Base-by-base conservation (phyloP, 2,329 filamentous ascomycete species). In the Nigrospora oryzae region DNA sequence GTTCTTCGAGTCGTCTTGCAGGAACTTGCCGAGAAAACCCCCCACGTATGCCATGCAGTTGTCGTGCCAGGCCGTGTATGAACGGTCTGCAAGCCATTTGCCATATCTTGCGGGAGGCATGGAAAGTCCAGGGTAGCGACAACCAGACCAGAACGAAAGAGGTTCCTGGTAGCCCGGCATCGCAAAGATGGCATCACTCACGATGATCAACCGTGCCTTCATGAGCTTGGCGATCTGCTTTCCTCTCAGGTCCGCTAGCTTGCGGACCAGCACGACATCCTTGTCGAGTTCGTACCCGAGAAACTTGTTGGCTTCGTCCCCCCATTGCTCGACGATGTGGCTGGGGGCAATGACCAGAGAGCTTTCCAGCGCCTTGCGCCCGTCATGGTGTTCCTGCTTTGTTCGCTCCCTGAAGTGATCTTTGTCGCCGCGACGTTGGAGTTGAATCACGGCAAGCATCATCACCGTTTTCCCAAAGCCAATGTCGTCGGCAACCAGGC, bases 401-500 rank as follows among this genome's bases (percentile, higher is more conserved):
- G 11, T 16, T 3, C 62, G 49, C 11, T 53, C 35, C 0, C 56
- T 39, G 11, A 58, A 62, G 1, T 46, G 13, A 0, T 3, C n/a
- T 2, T 40, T 17, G 40, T 63, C 60, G 14, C 55, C 57, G 0
- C 45, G 1, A 5, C 48, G 36, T 42, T 60, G 59, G 8, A 46
- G 47, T 19, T 63, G 60, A 8, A 69, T 56, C 5, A 70, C 53
- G 2, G 61, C 66, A 12, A 71, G 58, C 6, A 55, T 62, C 23
- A 69, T 53, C 5, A 70, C 58, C 0, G 69, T 72, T 53, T 72
- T 72, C 2, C 69, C 68, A 43, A 64, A 71, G 14, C 69, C 69
- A 13, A 71, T 64, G 28, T 69, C 61, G 37, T 71, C 67, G 1
- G 67, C 68, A 7, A 69, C 53, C 10, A 71, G 58, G 28, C 68